A percentile compares a stretch with the other conserved stretches of the same genome.
phyloP scores from a whole-genome alignment of 768 basidiomycete genomes.

The Boletus rubescentipes region DNA sequence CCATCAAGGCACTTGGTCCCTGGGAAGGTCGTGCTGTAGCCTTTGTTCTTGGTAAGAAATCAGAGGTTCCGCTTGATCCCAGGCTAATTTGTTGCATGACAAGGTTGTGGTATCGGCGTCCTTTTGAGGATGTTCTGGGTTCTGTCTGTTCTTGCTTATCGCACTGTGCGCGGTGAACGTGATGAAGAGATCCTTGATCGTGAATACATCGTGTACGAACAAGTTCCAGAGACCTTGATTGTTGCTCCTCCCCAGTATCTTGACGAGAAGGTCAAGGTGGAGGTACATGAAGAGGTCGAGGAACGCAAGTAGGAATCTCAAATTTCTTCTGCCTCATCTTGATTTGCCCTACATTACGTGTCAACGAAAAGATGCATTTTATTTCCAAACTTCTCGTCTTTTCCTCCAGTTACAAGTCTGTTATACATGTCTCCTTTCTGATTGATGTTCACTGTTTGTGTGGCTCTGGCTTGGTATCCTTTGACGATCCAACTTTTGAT shows the following conservation, averaged over 20 bases:
- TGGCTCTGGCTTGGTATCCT: constrained; percentile 1
- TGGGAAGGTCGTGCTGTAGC: constrained; percentile 85
- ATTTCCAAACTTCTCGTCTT: background rate
- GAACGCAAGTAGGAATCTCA: constrained; percentile 16
- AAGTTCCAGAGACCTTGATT: constrained; percentile 46
- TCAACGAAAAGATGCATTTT: background rate
- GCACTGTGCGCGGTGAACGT: constrained; percentile 48
- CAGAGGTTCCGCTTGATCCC: background rate
- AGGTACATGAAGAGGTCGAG: constrained; percentile 9
- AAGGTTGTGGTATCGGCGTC: constrained; percentile 84
- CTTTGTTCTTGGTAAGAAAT: constrained; percentile 70
- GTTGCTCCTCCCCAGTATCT: constrained; percentile 58
- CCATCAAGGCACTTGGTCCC: constrained; percentile 67
- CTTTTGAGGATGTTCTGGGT: constrained; percentile 82
- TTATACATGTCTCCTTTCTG: constrained; percentile 1
- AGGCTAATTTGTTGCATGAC: background rate
- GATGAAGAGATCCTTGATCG: constrained; percentile 42
- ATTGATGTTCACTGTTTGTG: constrained; percentile 4
- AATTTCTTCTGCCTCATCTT: background rate
- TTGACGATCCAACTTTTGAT: background rate
- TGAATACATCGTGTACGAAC: constrained; percentile 45
- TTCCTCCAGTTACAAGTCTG: constrained; percentile 7
- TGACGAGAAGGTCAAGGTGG: constrained; percentile 49
- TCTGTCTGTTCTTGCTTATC: constrained; percentile 57
- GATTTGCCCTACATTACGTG: background rate